Evolutionary conservation across 2,329 filamentous ascomycete species (phyloP).

Genomic region (Penicillium sp.): DNA sequence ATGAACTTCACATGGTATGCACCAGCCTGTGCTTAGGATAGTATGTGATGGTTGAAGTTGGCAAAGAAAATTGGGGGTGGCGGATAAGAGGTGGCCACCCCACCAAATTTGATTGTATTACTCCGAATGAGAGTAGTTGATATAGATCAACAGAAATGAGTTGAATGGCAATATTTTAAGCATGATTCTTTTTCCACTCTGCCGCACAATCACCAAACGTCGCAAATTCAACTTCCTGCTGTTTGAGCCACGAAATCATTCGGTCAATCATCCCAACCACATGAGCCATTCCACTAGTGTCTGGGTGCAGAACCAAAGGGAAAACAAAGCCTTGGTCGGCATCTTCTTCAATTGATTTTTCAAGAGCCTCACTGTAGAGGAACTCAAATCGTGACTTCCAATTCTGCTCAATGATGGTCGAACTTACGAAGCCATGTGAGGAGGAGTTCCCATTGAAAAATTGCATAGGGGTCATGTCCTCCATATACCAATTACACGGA

Average conservation of each 20-base stretch:
- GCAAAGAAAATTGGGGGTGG: slow-evolving; percentile 8
- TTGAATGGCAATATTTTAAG: not conserved
- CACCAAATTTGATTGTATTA: not conserved
- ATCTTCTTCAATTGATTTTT: slow-evolving; percentile 41
- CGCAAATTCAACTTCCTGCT: slow-evolving; percentile 36
- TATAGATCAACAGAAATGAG: not conserved
- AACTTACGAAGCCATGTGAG: slow-evolving; percentile 58
- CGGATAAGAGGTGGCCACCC: slow-evolving; percentile 2
- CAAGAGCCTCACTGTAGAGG: slow-evolving; percentile 32
- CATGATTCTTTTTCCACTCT: slow-evolving; percentile 26
- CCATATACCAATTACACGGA: slow-evolving; percentile 48
- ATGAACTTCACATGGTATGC: slow-evolving; percentile 27
- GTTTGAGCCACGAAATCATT: slow-evolving; percentile 52
- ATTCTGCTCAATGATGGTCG: slow-evolving; percentile 57
- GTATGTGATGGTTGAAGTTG: not conserved
- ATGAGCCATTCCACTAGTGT: slow-evolving; percentile 61
- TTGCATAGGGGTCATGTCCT: slow-evolving; percentile 48
- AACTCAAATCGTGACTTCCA: slow-evolving; percentile 61
- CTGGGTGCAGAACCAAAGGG: slow-evolving; percentile 55
- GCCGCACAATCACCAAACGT: slow-evolving; percentile 31
- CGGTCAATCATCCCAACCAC: slow-evolving; percentile 58
- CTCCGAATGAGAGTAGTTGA: too few relatives aligned
- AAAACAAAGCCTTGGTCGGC: slow-evolving; percentile 40
- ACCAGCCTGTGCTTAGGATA: not conserved
- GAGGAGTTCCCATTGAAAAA: slow-evolving; percentile 11